A percentile compares a stretch with the other conserved stretches of the same genome.
phyloP scores from a whole-genome alignment of 2,329 filamentous ascomycete genomes.

The Trichoderma pleuroti region DNA sequence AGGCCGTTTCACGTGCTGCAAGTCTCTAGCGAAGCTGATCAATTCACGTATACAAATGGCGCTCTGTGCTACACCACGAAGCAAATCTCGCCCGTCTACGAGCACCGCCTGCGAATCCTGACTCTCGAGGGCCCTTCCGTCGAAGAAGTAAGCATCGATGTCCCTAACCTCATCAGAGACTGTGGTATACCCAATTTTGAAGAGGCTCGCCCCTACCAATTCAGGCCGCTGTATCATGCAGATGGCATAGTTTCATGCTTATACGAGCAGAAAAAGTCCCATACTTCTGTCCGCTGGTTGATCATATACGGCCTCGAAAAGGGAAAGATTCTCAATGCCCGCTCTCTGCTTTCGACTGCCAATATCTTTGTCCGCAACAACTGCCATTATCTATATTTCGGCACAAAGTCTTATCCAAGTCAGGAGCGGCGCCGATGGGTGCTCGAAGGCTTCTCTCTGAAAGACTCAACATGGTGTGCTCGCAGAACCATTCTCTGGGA shows the following conservation, averaged over 20 bases:
- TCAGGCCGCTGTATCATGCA: constrained; percentile 56
- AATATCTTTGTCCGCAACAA: constrained; percentile 68
- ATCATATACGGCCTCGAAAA: constrained; percentile 44
- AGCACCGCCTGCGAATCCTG: constrained; percentile 51
- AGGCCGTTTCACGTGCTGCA: constrained; percentile 57
- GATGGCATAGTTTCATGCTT: constrained; percentile 56
- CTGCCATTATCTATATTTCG: constrained; percentile 59
- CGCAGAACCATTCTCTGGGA: constrained; percentile 51
- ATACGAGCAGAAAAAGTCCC: constrained; percentile 42
- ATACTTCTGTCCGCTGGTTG: constrained; percentile 46
- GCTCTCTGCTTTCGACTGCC: constrained; percentile 42
- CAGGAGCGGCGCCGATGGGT: constrained; percentile 62
- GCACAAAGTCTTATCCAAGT: constrained; percentile 54
- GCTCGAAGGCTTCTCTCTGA: constrained; percentile 52
- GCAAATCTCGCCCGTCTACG: constrained; percentile 28
- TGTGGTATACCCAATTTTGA: constrained; percentile 36
- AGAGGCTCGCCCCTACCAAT: constrained; percentile 39
- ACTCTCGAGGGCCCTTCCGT: constrained; percentile 49
- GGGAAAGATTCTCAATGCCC: constrained; percentile 41
- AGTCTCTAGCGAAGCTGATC: constrained; percentile 56
- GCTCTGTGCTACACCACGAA: constrained; percentile 60
- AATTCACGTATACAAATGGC: constrained; percentile 61
- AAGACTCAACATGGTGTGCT: constrained; percentile 37
- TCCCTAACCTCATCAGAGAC: constrained; percentile 36
- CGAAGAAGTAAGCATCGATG: constrained; percentile 55